Base-by-base conservation (phyloP, 768 basidiomycete species). In the Suillus alpinus region DNA sequence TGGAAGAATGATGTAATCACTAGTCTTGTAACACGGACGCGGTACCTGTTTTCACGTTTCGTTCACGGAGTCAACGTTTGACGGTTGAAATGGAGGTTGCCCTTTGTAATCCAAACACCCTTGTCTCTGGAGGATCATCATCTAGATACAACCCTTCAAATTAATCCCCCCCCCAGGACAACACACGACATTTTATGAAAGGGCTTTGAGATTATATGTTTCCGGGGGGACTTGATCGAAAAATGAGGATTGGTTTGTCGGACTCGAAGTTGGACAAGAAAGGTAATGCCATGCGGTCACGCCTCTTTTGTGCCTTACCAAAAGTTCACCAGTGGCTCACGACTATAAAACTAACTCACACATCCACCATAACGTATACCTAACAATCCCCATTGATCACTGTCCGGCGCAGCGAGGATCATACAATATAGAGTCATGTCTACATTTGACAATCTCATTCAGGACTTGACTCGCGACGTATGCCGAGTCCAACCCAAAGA, bases 401-500 rank as follows among this genome's bases (percentile, higher is more conserved):
- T n/a, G 52, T 53, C 20, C 52, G 36, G 36, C 14, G 14, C 36
- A 55, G 14, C 62, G 63, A 58, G 47, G 57, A 59, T 39, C 56
- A 62, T 51, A 73, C 62, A 64, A 69, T 69, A 6, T 46, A 47
- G 31, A 57, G 26, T 36, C 70, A 83, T 83, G 82, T 89, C 92
- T 51, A 90, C 92, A 26, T 95, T 94, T 72, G 88, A 94, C 65
- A 77, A 80, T 44, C 89, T 98, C 64, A 80, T 97, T 64, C 81
- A 79, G 59, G 94, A 98, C 71, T 82, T 98, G 58, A 88, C 91
- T 65, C 87, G 92, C 71, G 95, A 96, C 73, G 85, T 85, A 46
- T 82, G 91, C 46, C 88, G 91, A 65, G 92, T 86, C 4, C 92
- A 94, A 72, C 95, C 96, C 23, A 87, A 85, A 67, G 96, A 98